phyloP scores from a whole-genome alignment of 495 filamentous ascomycete species.

The Chaetomidium leptoderma region DNA sequence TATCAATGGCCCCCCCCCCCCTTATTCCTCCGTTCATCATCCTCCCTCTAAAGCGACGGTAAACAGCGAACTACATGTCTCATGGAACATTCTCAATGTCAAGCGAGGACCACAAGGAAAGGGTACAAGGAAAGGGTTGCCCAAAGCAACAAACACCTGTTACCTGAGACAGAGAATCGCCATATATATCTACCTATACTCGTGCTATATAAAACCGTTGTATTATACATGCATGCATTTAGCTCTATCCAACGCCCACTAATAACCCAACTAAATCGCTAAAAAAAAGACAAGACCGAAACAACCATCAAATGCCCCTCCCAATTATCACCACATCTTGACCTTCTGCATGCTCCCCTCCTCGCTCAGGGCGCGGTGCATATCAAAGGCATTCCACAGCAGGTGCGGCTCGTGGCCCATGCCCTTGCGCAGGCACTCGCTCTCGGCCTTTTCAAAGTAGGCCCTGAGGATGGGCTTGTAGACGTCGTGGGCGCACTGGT shows the following conservation, averaged over 20 bases:
- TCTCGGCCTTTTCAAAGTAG: conserved; percentile 85
- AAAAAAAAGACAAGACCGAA: neutral
- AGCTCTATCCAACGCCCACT: neutral
- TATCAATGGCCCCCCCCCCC: too few species aligned
- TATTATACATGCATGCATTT: too few species aligned
- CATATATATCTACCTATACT: too few species aligned
- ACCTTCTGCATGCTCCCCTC: conserved; percentile 82
- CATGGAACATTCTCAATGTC: too few species aligned
- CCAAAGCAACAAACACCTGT: too few species aligned
- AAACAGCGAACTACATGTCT: too few species aligned
- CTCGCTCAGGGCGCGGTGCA: conserved; percentile 77
- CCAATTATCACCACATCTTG: conserved; percentile 41
- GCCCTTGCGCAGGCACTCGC: conserved; percentile 79
- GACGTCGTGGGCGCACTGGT: conserved; percentile 82
- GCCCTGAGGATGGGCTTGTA: conserved; percentile 78
- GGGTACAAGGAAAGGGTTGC: too few species aligned
- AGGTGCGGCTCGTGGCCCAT: conserved; percentile 89
- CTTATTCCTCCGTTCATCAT: too few species aligned
- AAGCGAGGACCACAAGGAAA: too few species aligned
- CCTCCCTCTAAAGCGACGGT: too few species aligned
- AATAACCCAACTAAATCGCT: neutral
- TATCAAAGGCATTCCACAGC: conserved; percentile 78
- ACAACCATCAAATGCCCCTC: neutral
- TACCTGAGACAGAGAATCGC: too few species aligned
- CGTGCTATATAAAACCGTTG: too few species aligned